Evolutionary conservation across 495 filamentous ascomycete species (phyloP).

Genomic region (Penicillium parvum): DNA sequence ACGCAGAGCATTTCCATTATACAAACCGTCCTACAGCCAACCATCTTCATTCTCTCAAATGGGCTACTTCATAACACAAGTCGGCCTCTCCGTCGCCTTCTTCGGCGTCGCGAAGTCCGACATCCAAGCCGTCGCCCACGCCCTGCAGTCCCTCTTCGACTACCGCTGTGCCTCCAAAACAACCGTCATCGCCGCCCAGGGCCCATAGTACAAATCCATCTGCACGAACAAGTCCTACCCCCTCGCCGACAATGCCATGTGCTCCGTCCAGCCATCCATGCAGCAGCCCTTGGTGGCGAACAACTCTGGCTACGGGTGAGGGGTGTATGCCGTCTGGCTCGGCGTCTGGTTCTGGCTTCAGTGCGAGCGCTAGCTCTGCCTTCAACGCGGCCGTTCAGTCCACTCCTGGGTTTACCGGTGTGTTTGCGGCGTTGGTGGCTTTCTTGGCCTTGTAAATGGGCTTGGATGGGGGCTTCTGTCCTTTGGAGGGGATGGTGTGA

Average conservation of each 20-base stretch:
- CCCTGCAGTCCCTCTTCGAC: slow-evolving; percentile 41
- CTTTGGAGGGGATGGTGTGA: too few relatives aligned
- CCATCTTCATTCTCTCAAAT: too few relatives aligned
- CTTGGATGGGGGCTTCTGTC: too few relatives aligned
- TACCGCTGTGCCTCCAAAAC: slow-evolving; percentile 38
- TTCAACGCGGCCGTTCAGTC: slow-evolving; percentile 1
- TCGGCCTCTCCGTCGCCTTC: slow-evolving; percentile 44
- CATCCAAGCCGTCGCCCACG: slow-evolving; percentile 10
- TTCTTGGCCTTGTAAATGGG: slow-evolving; percentile 2
- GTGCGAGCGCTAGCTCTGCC: not conserved
- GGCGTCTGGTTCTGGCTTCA: not conserved
- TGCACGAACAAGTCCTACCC: slow-evolving; percentile 40
- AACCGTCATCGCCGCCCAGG: slow-evolving; percentile 20
- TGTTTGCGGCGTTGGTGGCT: not conserved
- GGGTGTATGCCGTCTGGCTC: slow-evolving; percentile 1
- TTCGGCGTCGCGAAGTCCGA: slow-evolving; percentile 43
- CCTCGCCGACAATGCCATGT: slow-evolving; percentile 22
- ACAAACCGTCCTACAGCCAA: too few relatives aligned
- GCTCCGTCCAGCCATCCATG: slow-evolving; percentile 9
- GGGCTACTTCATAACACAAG: slow-evolving; percentile 52
- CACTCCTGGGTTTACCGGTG: slow-evolving; percentile 1
- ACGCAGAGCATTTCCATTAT: too few relatives aligned
- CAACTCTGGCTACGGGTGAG: slow-evolving; percentile 15
- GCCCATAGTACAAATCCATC: slow-evolving; percentile 42
- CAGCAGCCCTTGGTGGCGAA: slow-evolving; percentile 12